Base-by-base conservation (phyloP, 148 eudicot genomes). In the Chenopodium formosanum region DNA sequence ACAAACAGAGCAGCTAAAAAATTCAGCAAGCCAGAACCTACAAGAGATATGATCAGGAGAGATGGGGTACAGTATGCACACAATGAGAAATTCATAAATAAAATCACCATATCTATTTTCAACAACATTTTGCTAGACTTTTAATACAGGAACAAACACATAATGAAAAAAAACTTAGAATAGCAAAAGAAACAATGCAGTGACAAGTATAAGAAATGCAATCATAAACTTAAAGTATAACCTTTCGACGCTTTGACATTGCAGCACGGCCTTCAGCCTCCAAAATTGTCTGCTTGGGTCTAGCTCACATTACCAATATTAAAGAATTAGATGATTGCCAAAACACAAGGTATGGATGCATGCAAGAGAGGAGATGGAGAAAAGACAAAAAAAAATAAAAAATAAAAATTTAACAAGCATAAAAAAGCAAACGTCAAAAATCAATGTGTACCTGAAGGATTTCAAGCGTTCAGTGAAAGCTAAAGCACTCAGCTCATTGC, bases 231-330 rank as follows among this genome's bases (percentile, higher is more conserved):
- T 1, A 48, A 63, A 63, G 32, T 29, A 66, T 87, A 91, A 93
- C 98, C 82, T 86, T 62, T 9, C 60, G 80, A 79, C 88, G 86
- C 84, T 92, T 96, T 74, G 94, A 85, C 82, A 86, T 92, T 69
- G 94, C 92, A 84, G 86, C 90, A 80, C 87, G 95, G 78, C 98
- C 99, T 86, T 94, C 98, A 82, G 97, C 92, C 84, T 96, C 99
- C 88, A 96, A 83, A 79, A 96, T 83, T 19, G 97, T 96, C 88
- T 96, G 98, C 92, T 94, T 96, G 23, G 99, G 97, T 84, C 99
- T 96, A 76, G 58, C 47, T 82, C 80, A 83, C 74, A 82, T 72
- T 56, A 83, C 60, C 66, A 88, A 71, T 65, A 44, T 68, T 40
- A 83, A 9, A 67, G 67, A 56, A 72, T 79, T 56, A 80, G 74